Evolutionary conservation across 371 early-diverging fungal genomes (phyloP).

Genomic region (Actinomucor elegans): DNA sequence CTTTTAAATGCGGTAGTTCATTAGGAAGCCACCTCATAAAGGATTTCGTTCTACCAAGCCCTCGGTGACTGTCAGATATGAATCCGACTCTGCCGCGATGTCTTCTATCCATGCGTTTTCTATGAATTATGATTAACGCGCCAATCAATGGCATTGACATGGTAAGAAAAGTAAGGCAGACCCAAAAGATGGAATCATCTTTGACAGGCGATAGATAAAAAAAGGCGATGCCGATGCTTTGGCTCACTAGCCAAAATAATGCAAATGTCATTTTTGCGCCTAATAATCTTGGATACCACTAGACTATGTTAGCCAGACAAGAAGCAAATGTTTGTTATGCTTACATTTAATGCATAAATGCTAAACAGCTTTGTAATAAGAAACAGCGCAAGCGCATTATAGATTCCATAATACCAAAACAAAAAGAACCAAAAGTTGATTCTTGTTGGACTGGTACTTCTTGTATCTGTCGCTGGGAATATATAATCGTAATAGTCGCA

Average conservation of each 20-base stretch:
- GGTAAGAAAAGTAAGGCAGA: constrained; percentile 67
- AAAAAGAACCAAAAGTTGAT: constrained; percentile 78
- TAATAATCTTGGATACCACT: constrained; percentile 72
- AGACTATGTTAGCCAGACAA: background rate
- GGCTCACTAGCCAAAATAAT: constrained; percentile 66
- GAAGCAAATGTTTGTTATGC: background rate
- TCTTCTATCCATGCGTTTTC: constrained; percentile 25
- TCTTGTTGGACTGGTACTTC: constrained; percentile 26
- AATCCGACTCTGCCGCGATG: constrained; percentile 3
- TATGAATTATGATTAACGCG: constrained; percentile 63
- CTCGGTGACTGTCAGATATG: background rate
- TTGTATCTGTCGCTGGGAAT: constrained; percentile 1
- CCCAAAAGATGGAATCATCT: constrained; percentile 66
- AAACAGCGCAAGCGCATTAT: constrained; percentile 68
- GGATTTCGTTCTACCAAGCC: background rate
- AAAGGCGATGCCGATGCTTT: constrained; percentile 54
- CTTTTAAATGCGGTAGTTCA: constrained; percentile 37
- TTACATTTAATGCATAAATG: constrained; percentile 68
- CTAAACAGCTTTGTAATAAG: constrained; percentile 74
- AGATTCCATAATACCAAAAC: constrained; percentile 74
- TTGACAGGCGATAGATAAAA: constrained; percentile 47
- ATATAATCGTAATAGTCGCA: constrained; percentile 21
- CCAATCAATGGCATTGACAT: constrained; percentile 66
- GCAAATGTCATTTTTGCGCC: constrained; percentile 60
- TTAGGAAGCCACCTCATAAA: constrained; percentile 27